Base-by-base conservation (phyloP, 2,329 filamentous ascomycete genomes). In the Thielaviopsis ethacetica region DNA sequence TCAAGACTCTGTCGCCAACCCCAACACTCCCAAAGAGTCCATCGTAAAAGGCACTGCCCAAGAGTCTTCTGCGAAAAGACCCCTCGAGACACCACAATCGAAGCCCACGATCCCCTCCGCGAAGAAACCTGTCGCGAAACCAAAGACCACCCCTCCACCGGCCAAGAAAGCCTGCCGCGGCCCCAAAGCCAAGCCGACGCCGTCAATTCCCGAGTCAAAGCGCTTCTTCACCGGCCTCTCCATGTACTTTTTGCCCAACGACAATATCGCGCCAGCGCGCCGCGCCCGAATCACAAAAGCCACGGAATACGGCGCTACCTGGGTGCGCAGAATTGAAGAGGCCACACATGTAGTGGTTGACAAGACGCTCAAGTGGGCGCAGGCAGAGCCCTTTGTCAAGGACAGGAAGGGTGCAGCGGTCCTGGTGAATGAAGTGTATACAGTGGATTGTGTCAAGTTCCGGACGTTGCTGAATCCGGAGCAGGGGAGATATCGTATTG, bases 311-410 rank as follows among this genome's bases (percentile, higher is more conserved):
- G 91, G 91, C 51, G 91, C 85, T 1, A 72, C 68, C 0, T 93
- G 90, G 83, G 78, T 81, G 27, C 77, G 76, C 56, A 71, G 75
- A 0, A 80, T 84, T 66, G 69, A 64, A 0, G 70, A 70, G 22
- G 79, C 93, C 17, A 94, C 86, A 0, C 88, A 95, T 70, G 73
- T 95, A 54, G 77, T 97, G 61, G 84, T 89, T 1, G 91, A 96
- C 66, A 84, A 82, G 63, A 71, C 71, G 1, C 71, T 93, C 55
- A 72, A 72, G 0, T 91, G 83, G 66, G 70, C 75, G 3, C 80
- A 90, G 59, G 73, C 95, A 6, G 68, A 83, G 58, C 73, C 71
- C 12, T 75, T 79, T 30, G 64, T 65, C 30, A 62, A 62, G n/a
- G 65, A 15, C 9, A 62, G 53, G 56, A 57, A 62, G 0, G 59